Percentiles rank a stretch among this genome's conserved stretches.
phyloP scores from a whole-genome alignment of 352 stramenopile genomes.

The Blastocystis sp. region DNA sequence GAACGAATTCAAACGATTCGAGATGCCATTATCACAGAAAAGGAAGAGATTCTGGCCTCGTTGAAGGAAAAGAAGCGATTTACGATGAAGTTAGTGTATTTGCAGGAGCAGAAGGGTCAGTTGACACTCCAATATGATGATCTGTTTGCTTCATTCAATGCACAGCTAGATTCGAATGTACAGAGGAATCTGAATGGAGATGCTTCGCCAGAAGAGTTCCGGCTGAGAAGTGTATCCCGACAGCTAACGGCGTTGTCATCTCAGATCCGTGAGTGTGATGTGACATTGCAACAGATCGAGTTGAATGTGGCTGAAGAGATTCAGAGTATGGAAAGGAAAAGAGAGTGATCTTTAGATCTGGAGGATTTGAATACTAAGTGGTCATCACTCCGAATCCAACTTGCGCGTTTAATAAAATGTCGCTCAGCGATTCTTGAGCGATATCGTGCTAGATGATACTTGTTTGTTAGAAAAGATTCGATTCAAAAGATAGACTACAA shows the following conservation, averaged over 20 bases:
- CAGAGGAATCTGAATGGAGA: neutral
- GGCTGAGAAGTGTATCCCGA: neutral
- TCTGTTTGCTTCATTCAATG: neutral
- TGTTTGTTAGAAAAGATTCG: conserved; percentile 12
- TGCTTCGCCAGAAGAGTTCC: neutral
- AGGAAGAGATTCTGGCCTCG: neutral
- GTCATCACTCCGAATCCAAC: conserved; percentile 15
- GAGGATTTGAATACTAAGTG: conserved; percentile 28
- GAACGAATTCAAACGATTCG: neutral
- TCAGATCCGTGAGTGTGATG: neutral
- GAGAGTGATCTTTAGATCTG: conserved; percentile 5
- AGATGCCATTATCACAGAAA: neutral
- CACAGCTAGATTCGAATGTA: neutral
- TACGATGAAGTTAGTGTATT: neutral
- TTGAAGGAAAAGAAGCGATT: neutral
- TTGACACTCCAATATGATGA: neutral
- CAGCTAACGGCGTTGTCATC: neutral
- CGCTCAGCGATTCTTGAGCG: neutral
- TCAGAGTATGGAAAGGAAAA: neutral
- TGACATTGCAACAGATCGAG: neutral
- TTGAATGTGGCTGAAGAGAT: neutral
- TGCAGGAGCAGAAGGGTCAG: neutral
- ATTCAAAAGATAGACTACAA: conserved; percentile 3
- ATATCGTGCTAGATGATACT: neutral
- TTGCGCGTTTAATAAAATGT: conserved; percentile 13